Conservation (phyloP, 129 eudicot species). For the Logfia minima region DNA sequence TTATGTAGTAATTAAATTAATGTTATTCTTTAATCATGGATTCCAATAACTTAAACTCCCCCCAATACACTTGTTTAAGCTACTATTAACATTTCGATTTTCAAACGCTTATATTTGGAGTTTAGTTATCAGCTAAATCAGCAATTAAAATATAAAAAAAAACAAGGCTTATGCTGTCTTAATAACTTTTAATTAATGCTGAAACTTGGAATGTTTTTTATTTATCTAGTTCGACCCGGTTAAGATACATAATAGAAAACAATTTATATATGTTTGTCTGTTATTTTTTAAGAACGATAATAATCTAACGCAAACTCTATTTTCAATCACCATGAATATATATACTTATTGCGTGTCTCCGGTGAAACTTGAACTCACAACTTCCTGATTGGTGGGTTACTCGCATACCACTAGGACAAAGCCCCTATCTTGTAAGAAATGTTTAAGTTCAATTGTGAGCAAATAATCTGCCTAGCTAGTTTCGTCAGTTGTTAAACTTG, state of each 20-base stretch:
- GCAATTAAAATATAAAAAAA: no score
- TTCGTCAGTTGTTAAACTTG: background rate
- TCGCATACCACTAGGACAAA: no score
- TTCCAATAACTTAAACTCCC: background rate
- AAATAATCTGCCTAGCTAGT: background rate
- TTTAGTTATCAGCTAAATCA: no score
- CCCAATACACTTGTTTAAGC: conserved; percentile 17
- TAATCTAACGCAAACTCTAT: no score
- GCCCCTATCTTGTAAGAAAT: background rate
- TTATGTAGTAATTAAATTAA: conserved; percentile 37
- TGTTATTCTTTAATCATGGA: conserved; percentile 32
- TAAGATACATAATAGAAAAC: no score
- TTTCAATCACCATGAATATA: no score
- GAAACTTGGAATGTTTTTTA: background rate
- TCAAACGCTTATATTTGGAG: background rate
- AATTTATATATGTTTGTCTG: background rate
- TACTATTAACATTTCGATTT: background rate
- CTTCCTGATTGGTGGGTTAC: no score
- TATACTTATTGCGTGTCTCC: no score
- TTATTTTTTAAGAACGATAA: no score
- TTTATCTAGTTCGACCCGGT: background rate
- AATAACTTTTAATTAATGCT: no score
- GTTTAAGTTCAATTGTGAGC: background rate
- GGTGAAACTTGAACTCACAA: no score
- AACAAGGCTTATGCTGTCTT: no score